Percentiles rank a stretch among this genome's conserved stretches.
phyloP scores from a whole-genome alignment of 306 rosid genomes.

The Gastrolobium bilobum region DNA sequence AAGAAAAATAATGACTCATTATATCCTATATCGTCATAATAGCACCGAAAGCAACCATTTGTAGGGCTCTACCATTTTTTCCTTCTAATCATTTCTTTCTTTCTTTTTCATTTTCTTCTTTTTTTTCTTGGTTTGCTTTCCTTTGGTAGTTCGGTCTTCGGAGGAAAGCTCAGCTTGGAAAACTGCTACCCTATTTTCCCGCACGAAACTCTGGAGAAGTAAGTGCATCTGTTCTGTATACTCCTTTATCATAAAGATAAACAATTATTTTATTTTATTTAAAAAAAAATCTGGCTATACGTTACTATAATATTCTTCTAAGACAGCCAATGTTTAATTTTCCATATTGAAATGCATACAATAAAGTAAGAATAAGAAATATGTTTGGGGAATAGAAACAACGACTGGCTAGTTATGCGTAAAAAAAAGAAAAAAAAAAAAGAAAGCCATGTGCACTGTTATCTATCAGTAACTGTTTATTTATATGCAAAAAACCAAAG shows the following conservation, averaged over 20 bases:
- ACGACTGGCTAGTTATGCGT: neutral
- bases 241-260: neutral
- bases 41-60: constrained; percentile 51
- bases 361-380: neutral
- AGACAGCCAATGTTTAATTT: neutral
- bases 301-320: neutral
- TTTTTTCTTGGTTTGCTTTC: neutral
- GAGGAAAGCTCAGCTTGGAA: neutral
- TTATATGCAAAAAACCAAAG: neutral
- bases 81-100: too few relatives aligned
- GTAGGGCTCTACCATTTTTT: neutral
- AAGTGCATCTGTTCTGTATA: neutral
- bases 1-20: constrained; percentile 1
- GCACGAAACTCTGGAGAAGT: neutral
- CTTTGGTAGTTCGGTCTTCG: neutral
- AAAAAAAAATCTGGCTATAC: too few relatives aligned
- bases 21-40: constrained; percentile 32
- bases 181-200: neutral
- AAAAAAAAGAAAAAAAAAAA: too few relatives aligned
- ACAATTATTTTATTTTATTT: too few relatives aligned
- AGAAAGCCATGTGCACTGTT: constrained; percentile 20
- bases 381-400: constrained; percentile 9
- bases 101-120: neutral
- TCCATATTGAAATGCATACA: neutral
- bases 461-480: constrained; percentile 11